Base-by-base conservation (phyloP, 225 moss, liverwort and hornwort species). In the Neckera pumila region DNA sequence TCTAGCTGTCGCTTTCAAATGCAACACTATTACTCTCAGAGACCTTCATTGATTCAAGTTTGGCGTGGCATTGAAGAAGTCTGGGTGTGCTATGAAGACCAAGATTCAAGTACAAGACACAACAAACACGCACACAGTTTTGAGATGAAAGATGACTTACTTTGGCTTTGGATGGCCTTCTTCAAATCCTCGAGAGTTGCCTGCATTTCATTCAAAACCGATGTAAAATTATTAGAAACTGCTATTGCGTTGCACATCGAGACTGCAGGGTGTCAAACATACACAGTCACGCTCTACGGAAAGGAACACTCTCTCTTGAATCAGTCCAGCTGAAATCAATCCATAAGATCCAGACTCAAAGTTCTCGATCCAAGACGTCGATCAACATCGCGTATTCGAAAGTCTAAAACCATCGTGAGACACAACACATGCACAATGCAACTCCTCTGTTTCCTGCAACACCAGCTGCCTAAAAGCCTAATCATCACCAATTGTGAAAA, bases 171-270 rank as follows among this genome's bases (percentile, higher is more conserved):
- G 61, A 95, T 95, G 38, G 91, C 95, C 88, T 92, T 89, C 88
- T 94, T 92, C 89, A 95, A 87, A 81, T 95, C 95, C 70, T 92
- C 90, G 40, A 95, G 91, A 36, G 92, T 93, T 54, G 58, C 93
- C 95, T 95, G 91, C 70, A 87, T 77, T 58, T 8, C 66, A 87
- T 51, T 66, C 65, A 73, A 47, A 38, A 62, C 38, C 61, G 69
- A 75, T 54, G 72, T 12, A 36, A 80, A 27, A 56, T 2, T 3
- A 47, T 84, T 26, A 70, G 45, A 70, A 81, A 15, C 38, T 23
- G 36, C 60, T 30, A 17, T 14, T 53, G 25, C 47, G 27, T 57
- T 88, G 27, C 57, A 79, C 36, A 40, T 70, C 54, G 57, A 76
- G 42, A 67, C 45, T 78, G 83, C 71, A 89, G 28, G 63, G 51